These are phyloP conservation scores for Dictyostelium purpureum DNA, from an alignment of 78 protist species.

Conservation along the genomic window DNA sequence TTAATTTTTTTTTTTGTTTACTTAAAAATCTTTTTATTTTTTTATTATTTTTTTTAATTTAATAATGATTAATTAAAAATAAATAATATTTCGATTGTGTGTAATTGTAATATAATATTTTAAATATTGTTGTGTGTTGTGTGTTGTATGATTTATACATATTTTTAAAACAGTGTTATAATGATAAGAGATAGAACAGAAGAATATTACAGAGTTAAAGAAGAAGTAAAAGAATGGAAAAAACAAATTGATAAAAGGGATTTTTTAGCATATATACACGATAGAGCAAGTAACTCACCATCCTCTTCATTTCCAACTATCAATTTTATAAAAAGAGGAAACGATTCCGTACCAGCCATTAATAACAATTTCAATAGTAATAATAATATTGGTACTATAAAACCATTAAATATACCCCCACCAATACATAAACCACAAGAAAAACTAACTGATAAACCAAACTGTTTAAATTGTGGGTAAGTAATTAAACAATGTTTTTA, in stretches of 20 bases:
- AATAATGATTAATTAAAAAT: not conserved
- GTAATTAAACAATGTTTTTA: too few species aligned
- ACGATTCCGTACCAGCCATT: not conserved
- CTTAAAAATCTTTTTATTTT: not conserved
- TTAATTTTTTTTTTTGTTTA: too few species aligned
- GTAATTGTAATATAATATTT: not conserved
- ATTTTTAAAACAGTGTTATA: not conserved
- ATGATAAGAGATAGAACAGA: slow-evolving; percentile 14
- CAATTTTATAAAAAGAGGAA: slow-evolving; percentile 8
- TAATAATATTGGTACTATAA: not conserved
- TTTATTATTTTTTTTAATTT: too few species aligned
- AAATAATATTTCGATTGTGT: not conserved
- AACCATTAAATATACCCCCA: not conserved
- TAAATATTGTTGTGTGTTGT: too few species aligned
- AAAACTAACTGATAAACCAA: slow-evolving; percentile 8
- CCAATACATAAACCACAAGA: slow-evolving; percentile 4
- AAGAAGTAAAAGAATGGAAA: not conserved
- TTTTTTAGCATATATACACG: not conserved
- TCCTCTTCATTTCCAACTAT: slow-evolving; percentile 43
- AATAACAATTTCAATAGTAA: not conserved
- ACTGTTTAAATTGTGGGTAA: slow-evolving; percentile 60
- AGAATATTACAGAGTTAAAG: not conserved
- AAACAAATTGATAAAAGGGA: not conserved
- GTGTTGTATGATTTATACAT: too few species aligned
- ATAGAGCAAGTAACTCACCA: not conserved